Percentiles rank a stretch among this genome's conserved stretches.
Evolutionary conservation across 306 rosid species (phyloP).

Genomic region (Hippophae gyantsensis): DNA sequence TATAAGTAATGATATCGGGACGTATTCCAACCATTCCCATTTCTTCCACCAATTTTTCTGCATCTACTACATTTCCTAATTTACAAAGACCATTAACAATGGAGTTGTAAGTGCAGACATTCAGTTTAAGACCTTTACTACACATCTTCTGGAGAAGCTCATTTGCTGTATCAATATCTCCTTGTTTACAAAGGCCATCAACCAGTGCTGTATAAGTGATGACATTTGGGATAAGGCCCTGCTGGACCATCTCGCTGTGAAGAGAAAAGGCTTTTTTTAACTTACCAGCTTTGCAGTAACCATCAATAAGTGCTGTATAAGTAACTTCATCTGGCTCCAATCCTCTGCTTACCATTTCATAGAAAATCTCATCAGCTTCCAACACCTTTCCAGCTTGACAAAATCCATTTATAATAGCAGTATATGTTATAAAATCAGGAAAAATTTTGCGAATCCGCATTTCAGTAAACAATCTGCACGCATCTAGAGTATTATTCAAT

Average conservation of each 20-base stretch:
- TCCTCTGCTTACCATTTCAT: constrained; percentile 52
- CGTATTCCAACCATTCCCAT: constrained; percentile 61
- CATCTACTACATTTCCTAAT: constrained; percentile 58
- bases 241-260: constrained; percentile 72
- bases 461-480: constrained; percentile 47
- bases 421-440: constrained; percentile 60
- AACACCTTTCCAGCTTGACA: constrained; percentile 56
- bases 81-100: constrained; percentile 77
- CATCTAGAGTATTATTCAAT: constrained; percentile 48
- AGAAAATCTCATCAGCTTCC: constrained; percentile 45
- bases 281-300: constrained; percentile 71
- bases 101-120: constrained; percentile 65
- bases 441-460: constrained; percentile 43
- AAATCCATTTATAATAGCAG: constrained; percentile 61
- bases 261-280: constrained; percentile 65
- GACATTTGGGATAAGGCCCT: constrained; percentile 58
- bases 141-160: constrained; percentile 83
- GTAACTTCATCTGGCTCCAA: constrained; percentile 75
- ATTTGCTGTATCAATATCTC: constrained; percentile 69
- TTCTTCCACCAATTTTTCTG: constrained; percentile 55
- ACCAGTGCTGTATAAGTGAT: constrained; percentile 72
- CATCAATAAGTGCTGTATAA: constrained; percentile 64
- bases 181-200: constrained; percentile 74
- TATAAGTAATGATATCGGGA: constrained; percentile 73
- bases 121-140: constrained; percentile 65